These are phyloP conservation scores for Lasiosphaeris hirsuta DNA, from an alignment of 495 filamentous ascomycete genomes.

Conservation along the genomic window DNA sequence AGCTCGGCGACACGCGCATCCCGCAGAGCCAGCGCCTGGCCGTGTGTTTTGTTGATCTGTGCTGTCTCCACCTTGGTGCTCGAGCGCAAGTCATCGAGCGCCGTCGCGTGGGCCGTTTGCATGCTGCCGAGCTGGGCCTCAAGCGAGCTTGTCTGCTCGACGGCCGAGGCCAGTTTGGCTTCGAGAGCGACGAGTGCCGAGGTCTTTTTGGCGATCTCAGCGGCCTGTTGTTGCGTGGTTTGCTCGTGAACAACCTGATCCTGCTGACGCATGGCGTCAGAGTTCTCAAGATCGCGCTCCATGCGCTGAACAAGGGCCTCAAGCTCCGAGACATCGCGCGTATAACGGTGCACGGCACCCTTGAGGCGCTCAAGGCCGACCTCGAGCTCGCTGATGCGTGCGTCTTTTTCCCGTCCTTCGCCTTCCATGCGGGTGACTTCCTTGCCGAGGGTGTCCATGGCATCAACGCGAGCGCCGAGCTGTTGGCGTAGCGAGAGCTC, in stretches of 20 bases:
- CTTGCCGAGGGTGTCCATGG: constrained; percentile 36
- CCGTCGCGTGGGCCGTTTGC: constrained; percentile 26
- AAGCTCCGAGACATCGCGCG: constrained; percentile 58
- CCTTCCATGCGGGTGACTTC: constrained; percentile 47
- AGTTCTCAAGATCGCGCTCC: constrained; percentile 50
- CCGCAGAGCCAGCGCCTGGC: constrained; percentile 38
- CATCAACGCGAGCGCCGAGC: constrained; percentile 41
- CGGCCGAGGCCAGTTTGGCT: constrained; percentile 24
- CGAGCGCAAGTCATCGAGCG: constrained; percentile 42
- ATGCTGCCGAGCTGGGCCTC: constrained; percentile 23
- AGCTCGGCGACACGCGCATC: constrained; percentile 44
- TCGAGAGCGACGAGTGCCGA: constrained; percentile 35
- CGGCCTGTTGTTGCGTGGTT: constrained; percentile 24
- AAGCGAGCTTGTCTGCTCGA: constrained; percentile 31
- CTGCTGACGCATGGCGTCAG: constrained; percentile 14
- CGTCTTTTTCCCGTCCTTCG: constrained; percentile 30
- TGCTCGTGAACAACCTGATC: constrained; percentile 3
- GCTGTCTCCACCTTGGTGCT: constrained; percentile 40
- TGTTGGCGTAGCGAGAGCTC: constrained; percentile 47
- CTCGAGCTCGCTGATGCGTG: constrained; percentile 54
- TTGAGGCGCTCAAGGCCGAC: constrained; percentile 58
- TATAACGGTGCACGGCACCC: constrained; percentile 59
- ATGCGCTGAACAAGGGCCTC: constrained; percentile 58
- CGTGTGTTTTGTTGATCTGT: constrained; percentile 31
- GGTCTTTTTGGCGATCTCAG: constrained; percentile 34